Percentiles rank a stretch among this genome's conserved stretches.
These are phyloP conservation scores for Trichoderma atrobrunneum DNA, from an alignment of 2,329 filamentous ascomycete genomes.

Conservation along the genomic window DNA sequence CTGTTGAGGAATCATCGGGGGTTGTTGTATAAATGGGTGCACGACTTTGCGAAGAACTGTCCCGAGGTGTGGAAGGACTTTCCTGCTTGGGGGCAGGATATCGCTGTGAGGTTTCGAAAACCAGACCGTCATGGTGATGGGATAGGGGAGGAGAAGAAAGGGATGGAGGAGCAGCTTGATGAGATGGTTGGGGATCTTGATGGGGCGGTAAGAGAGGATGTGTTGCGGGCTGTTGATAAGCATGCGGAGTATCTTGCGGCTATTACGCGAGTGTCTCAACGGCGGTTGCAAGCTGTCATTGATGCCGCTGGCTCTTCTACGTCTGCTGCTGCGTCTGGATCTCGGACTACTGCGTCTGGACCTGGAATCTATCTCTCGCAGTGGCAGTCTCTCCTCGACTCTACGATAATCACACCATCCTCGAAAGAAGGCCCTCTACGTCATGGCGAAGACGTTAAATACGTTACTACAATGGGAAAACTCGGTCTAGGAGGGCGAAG, in stretches of 20 bases:
- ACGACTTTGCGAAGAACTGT: constrained; percentile 66
- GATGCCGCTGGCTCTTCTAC: constrained; percentile 14
- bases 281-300: constrained; percentile 57
- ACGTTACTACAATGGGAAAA: constrained; percentile 43
- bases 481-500: constrained; percentile 33
- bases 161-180: constrained; percentile 41
- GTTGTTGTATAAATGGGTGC: constrained; percentile 66
- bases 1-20: constrained; percentile 63
- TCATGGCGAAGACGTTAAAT: constrained; percentile 50
- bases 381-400: constrained; percentile 70
- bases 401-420: constrained; percentile 65
- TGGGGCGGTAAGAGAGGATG: constrained; percentile 35
- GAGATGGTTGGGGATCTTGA: constrained; percentile 48
- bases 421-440: constrained; percentile 45
- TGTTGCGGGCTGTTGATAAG: constrained; percentile 54
- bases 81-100: constrained; percentile 57
- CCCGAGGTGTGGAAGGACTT: constrained; percentile 63
- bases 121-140: constrained; percentile 27
- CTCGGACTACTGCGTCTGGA: constrained; percentile 43
- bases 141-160: constrained; percentile 24
- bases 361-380: constrained; percentile 70
- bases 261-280: constrained; percentile 52
- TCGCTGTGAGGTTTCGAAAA: constrained; percentile 53
- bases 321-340: not conserved
- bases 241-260: constrained; percentile 59